phyloP scores from a whole-genome alignment of 306 rosid genomes.

The Malus sylvestris region DNA sequence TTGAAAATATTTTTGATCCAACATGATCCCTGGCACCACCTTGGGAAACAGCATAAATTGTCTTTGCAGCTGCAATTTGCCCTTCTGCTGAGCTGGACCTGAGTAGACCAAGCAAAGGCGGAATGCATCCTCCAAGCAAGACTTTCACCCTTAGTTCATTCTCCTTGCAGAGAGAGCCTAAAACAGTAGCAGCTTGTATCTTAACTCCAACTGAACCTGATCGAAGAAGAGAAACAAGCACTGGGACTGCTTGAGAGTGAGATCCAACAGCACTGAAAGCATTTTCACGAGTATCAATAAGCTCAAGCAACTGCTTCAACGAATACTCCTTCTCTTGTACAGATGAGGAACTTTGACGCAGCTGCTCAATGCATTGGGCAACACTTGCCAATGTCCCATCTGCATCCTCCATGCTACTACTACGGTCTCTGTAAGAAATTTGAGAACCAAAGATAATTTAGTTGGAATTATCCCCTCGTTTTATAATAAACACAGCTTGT shows the following conservation, averaged over 20 bases:
- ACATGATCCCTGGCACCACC: conserved; percentile 91
- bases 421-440: conserved; percentile 71
- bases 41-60: conserved; percentile 95
- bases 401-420: conserved; percentile 96
- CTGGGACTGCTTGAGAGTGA: conserved; percentile 99
- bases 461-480: neutral
- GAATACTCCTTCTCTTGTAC: conserved; percentile 83
- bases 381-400: conserved; percentile 98
- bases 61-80: conserved; percentile 91
- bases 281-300: conserved; percentile 84
- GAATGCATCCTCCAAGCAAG: conserved; percentile 98
- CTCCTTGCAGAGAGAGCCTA: conserved; percentile 93
- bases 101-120: conserved; percentile 92
- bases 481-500: neutral
- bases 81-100: conserved; percentile 87
- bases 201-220: conserved; percentile 86
- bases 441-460: conserved; percentile 21
- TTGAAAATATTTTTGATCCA: conserved; percentile 93
- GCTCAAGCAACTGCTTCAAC: conserved; percentile 74
- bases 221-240: conserved; percentile 97
- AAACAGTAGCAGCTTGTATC: conserved; percentile 92
- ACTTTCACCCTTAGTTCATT: conserved; percentile 95
- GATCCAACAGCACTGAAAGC: conserved; percentile 99
- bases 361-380: conserved; percentile 98
- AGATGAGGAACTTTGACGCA: conserved; percentile 81